These are phyloP conservation scores for Xerocomellus chrysenteron DNA, from an alignment of 768 basidiomycete species.

Conservation along the genomic window DNA sequence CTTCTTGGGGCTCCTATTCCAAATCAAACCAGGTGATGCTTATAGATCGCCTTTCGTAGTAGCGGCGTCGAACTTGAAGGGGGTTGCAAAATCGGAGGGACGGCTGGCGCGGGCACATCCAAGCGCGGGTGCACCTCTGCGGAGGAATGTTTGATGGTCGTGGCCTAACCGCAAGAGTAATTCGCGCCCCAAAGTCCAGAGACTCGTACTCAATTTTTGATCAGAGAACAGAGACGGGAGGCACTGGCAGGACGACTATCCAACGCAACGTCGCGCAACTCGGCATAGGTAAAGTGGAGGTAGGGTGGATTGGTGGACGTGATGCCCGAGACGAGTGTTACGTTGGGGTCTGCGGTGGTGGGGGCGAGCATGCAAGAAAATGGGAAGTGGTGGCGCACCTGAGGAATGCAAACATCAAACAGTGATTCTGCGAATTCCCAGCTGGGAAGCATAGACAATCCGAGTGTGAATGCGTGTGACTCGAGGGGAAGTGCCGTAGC, in stretches of 20 bases:
- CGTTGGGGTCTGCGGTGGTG: conserved; percentile 48
- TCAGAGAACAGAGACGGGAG: conserved; percentile 63
- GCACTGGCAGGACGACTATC: conserved; percentile 41
- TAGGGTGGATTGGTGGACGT: conserved; percentile 52
- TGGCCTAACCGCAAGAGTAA: conserved; percentile 58
- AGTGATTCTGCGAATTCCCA: conserved; percentile 67
- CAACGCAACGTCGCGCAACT: conserved; percentile 53
- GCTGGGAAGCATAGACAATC: conserved; percentile 46
- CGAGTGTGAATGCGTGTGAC: conserved; percentile 49
- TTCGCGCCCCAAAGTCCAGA: conserved; percentile 66
- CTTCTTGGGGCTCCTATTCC: too few relatives aligned
- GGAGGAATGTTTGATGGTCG: conserved; percentile 67
- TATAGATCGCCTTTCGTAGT: too few relatives aligned
- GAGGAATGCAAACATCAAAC: conserved; percentile 58
- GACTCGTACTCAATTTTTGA: conserved; percentile 59
- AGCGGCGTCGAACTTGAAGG: too few relatives aligned
- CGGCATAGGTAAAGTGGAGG: conserved; percentile 65
- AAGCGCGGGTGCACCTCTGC: conserved; percentile 46
- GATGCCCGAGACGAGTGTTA: conserved; percentile 62
- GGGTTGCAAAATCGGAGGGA: conserved; percentile 23
- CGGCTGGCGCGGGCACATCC: conserved; percentile 20
- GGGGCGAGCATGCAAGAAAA: conserved; percentile 30
- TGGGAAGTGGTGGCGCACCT: conserved; percentile 38
- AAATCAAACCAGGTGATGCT: too few relatives aligned
- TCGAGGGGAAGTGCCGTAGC: conserved; percentile 46